Evolutionary conservation across 2,329 filamentous ascomycete genomes (phyloP), one percentile per base, ranked within the genome.

Genomic region (Microsporum ferrugineum): DNA sequence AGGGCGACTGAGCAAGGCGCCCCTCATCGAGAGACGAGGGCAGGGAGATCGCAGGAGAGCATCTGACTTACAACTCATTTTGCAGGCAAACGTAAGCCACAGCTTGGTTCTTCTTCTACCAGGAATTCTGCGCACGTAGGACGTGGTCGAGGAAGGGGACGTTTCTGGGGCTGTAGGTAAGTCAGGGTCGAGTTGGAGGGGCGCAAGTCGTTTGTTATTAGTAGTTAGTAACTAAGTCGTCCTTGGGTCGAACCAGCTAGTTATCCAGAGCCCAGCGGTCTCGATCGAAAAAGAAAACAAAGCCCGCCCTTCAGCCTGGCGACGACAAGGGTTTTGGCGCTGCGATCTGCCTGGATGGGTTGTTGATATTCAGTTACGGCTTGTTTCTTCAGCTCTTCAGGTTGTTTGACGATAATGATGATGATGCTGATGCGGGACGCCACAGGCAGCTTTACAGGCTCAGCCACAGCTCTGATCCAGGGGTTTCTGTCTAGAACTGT

Each of bases 21-120:
- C 51, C 51, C 51, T 34, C 51, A 27, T 51, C 45, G 6, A 51
- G 17, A 55, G 6, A 36, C 33, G 12, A 36, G 6, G 31, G 27
- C 17, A 23, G 12, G 51, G 12, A 51, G 57, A 23, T 14, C 10
- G n/a, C 43, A n/a, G n/a, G n/a, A 58, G 33, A 45, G 27, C 23
- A 29, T 51, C 27, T 12, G 8, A 59, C 57, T 59, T 59, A 59
- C 57, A 59, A 59, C 57, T 59, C 57, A 59, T 59, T 23, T 45
- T 59, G 39, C 29, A 31, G 41, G 41, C 31, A 8, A 12, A 33
- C n/a, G 31, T n/a, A 12, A 27, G 39, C 53, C 33, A 31, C 31
- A 8, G 3, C 10, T 31, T 51, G 10, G 17, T 23, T 23, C 17
- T 14, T 51, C 10, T 51, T 51, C 45, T 31, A 29, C 31, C 27